Percentiles rank a stretch among this genome's conserved stretches.
Conservation (phyloP, 441 rosid genomes). For the Jatropha podagrica region DNA sequence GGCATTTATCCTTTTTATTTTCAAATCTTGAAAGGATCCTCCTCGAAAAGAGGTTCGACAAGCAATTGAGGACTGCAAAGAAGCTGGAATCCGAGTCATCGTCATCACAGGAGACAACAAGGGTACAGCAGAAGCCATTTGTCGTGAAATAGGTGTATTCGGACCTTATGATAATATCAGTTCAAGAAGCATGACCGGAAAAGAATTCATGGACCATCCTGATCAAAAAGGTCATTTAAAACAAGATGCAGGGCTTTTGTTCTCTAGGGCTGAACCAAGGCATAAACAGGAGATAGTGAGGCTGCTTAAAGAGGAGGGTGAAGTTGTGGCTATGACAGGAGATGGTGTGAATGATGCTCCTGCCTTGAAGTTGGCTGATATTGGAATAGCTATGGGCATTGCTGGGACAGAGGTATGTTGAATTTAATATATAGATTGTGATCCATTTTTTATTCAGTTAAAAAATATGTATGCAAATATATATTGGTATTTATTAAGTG, state of each 20-base stretch:
- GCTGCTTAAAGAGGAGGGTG: conserved; percentile 92
- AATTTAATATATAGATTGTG: neutral
- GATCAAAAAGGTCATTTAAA: conserved; percentile 62
- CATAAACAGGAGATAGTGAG: conserved; percentile 98
- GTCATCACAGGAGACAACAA: conserved; percentile 98
- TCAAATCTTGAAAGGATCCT: conserved; percentile 65
- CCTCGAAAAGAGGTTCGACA: conserved; percentile 93
- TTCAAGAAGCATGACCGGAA: conserved; percentile 76
- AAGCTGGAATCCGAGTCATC: conserved; percentile 96
- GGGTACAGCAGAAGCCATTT: conserved; percentile 93
- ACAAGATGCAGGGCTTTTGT: conserved; percentile 73
- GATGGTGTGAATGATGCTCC: conserved; percentile 98
- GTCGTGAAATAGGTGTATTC: conserved; percentile 90
- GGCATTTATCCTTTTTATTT: conserved; percentile 8
- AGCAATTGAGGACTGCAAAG: conserved; percentile 91
- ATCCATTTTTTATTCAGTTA: neutral
- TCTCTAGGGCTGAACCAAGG: conserved; percentile 96
- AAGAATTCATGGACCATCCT: conserved; percentile 63
- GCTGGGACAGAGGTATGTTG: conserved; percentile 86
- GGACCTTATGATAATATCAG: conserved; percentile 60
- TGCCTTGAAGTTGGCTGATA: conserved; percentile 90
- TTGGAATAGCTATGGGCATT: conserved; percentile 93
- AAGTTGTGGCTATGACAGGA: conserved; percentile 97
- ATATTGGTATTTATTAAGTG: neutral
- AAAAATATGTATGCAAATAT: neutral